phyloP scores from a whole-genome alignment of 306 rosid genomes.

The Albizia julibrissin region DNA sequence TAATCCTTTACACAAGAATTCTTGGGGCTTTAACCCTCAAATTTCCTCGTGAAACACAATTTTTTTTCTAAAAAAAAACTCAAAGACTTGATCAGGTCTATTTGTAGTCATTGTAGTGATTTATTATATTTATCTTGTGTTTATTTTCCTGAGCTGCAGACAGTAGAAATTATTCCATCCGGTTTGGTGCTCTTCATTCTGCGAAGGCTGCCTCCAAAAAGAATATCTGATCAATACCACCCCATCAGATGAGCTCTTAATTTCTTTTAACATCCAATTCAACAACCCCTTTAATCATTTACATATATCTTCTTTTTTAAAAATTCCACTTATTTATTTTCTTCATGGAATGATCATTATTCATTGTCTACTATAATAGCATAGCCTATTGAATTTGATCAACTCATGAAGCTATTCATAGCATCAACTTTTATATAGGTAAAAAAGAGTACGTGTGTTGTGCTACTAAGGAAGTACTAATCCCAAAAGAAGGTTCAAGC shows the following conservation, averaged over 20 bases:
- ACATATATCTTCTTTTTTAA: background rate
- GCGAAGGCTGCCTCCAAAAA: constrained; percentile 73
- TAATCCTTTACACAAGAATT: background rate
- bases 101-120: background rate
- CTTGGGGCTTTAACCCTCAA: background rate
- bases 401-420: background rate
- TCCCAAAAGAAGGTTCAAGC: background rate
- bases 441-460: background rate
- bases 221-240: constrained; percentile 78
- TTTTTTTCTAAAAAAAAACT: background rate
- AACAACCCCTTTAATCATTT: background rate
- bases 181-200: constrained; percentile 76
- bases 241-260: constrained; percentile 56
- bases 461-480: background rate
- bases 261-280: constrained; percentile 15
- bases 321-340: background rate
- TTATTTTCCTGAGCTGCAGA: constrained; percentile 34
- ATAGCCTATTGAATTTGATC: background rate
- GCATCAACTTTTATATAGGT: background rate
- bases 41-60: background rate
- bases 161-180: constrained; percentile 75
- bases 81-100: background rate
- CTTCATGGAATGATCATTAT: background rate
- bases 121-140: background rate
- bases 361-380: background rate